Conservation (phyloP, 495 filamentous ascomycete genomes). For the Penicillium maclennaniae region DNA sequence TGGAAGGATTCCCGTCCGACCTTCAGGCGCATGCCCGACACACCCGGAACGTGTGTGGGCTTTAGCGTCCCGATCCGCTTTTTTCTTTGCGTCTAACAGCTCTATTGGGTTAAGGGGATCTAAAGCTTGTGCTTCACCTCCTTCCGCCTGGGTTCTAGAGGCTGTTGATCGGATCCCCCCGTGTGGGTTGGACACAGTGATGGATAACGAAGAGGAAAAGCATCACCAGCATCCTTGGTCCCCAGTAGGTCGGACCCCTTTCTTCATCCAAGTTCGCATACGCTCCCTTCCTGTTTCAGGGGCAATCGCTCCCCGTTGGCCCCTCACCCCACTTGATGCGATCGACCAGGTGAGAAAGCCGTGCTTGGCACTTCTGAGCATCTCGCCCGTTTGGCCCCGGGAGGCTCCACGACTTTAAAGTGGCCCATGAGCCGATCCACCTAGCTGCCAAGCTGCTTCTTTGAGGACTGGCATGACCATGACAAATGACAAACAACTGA, state of each 20-base stretch:
- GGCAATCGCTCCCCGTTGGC: neutral
- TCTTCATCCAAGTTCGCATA: neutral
- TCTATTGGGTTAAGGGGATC: neutral
- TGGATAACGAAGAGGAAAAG: conserved; percentile 11
- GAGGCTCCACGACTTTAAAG: neutral
- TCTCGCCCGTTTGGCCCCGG: neutral
- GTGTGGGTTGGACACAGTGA: neutral
- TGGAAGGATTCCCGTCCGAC: neutral
- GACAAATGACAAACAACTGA: neutral
- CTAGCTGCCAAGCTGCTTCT: neutral
- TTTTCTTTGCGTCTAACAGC: neutral
- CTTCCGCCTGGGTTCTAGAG: neutral
- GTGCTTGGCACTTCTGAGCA: neutral
- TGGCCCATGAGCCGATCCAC: neutral
- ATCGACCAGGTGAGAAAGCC: neutral
- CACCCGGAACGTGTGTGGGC: neutral
- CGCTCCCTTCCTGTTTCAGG: neutral
- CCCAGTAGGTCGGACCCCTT: conserved; percentile 9
- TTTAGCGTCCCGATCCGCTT: neutral
- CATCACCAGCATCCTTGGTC: conserved; percentile 10
- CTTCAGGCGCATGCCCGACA: neutral
- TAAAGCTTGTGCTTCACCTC: neutral
- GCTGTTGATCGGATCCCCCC: neutral
- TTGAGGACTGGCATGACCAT: neutral
- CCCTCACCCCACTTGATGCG: neutral